These are phyloP conservation scores for Cryphonectria radicalis DNA, from an alignment of 2,329 filamentous ascomycete genomes.

Conservation along the genomic window DNA sequence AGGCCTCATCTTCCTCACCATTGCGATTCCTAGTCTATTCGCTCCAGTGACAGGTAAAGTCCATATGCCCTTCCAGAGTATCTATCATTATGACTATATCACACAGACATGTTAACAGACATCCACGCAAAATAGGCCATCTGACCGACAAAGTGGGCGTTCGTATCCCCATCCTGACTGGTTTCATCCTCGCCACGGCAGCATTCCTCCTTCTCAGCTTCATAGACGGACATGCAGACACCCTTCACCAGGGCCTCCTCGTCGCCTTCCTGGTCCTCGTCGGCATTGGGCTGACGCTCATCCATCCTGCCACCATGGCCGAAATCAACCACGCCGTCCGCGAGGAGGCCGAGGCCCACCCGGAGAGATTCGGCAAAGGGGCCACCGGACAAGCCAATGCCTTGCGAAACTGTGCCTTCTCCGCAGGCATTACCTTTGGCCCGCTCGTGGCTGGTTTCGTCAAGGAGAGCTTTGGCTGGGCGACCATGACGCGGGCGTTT, in stretches of 20 bases:
- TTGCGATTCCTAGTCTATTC: slow-evolving; percentile 5
- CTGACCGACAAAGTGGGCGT: slow-evolving; percentile 13
- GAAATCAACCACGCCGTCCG: slow-evolving; percentile 18
- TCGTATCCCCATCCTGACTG: slow-evolving; percentile 3
- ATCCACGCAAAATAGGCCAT: neutral
- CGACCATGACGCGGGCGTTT: slow-evolving; percentile 13
- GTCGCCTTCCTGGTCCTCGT: slow-evolving; percentile 5
- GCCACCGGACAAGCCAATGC: slow-evolving; percentile 15
- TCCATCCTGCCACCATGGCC: slow-evolving; percentile 12
- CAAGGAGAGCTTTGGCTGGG: slow-evolving; percentile 8
- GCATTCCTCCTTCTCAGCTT: slow-evolving; percentile 9
- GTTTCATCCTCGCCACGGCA: slow-evolving; percentile 12
- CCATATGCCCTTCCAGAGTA: neutral
- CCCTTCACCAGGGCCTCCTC: slow-evolving; percentile 1
- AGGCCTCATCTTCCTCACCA: slow-evolving; percentile 14
- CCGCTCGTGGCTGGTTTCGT: slow-evolving; percentile 3
- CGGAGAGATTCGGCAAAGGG: slow-evolving; percentile 3
- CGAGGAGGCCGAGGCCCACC: slow-evolving; percentile 1
- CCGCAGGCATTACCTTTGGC: slow-evolving; percentile 10
- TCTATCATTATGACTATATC: too few species aligned
- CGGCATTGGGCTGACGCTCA: slow-evolving; percentile 8
- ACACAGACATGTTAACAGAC: too few species aligned
- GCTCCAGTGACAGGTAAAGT: slow-evolving; percentile 5
- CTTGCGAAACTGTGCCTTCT: slow-evolving; percentile 11
- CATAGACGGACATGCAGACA: slow-evolving; percentile 1